Percentiles rank a stretch among this genome's conserved stretches.
Evolutionary conservation across 345 rosid genomes (phyloP).

Genomic region (Crucihimalaya himalaica): DNA sequence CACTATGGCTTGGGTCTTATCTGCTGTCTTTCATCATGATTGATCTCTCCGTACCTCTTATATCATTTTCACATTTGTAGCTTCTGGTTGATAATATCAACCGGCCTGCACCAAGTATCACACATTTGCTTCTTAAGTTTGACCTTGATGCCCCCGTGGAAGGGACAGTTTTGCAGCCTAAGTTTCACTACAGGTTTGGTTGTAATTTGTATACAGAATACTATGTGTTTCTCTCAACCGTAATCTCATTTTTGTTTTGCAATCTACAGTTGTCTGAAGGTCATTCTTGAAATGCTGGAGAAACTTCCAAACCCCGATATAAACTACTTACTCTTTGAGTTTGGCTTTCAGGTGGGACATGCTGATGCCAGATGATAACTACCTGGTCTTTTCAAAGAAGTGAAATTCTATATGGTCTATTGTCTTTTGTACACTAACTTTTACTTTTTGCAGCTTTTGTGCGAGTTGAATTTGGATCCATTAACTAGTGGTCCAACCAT

Average conservation of each 20-base stretch:
- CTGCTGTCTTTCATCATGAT: not conserved
- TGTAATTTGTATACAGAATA: conserved; percentile 3
- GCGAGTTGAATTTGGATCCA: conserved; percentile 85
- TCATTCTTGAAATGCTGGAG: conserved; percentile 86
- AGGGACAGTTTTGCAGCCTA: conserved; percentile 83
- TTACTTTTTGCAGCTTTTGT: conserved; percentile 65
- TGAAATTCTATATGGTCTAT: conserved; percentile 4
- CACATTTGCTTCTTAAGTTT: conserved; percentile 90
- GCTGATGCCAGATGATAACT: conserved; percentile 20
- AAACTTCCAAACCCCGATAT: conserved; percentile 73
- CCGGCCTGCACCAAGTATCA: conserved; percentile 90
- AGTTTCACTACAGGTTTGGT: conserved; percentile 86
- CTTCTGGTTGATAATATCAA: conserved; percentile 79
- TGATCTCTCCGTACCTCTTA: conserved; percentile 4
- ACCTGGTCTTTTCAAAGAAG: not conserved
- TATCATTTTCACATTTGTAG: conserved; percentile 47
- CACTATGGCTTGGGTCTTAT: conserved; percentile 15
- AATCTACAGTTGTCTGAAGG: conserved; percentile 83
- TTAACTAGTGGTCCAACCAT: conserved; percentile 76
- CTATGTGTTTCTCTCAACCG: conserved; percentile 8
- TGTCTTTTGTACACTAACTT: conserved; percentile 13
- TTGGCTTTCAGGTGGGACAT: conserved; percentile 79
- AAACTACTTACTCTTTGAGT: conserved; percentile 82
- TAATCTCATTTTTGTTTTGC: conserved; percentile 12
- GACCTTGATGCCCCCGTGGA: conserved; percentile 79